Evolutionary conservation across 2,329 filamentous ascomycete genomes (phyloP).

Genomic region (Didymella pomorum): DNA sequence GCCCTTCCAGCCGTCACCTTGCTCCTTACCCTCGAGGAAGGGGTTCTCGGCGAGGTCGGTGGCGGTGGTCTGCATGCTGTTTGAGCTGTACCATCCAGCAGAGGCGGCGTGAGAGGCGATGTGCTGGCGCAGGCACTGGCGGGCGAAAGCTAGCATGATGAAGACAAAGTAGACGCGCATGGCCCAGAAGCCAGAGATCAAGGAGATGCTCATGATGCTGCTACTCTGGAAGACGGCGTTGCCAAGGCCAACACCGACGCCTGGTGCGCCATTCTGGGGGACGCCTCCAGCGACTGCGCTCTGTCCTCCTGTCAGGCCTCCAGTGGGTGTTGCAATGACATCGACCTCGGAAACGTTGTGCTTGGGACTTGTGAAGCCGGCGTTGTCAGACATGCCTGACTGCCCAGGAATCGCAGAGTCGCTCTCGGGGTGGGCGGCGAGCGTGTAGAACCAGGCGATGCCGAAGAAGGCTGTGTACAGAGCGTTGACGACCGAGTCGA

Average conservation of each 20-base stretch:
- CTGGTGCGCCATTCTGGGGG: slow-evolving; percentile 39
- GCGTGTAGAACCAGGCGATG: slow-evolving; percentile 83
- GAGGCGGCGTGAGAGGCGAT: slow-evolving; percentile 58
- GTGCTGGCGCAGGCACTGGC: slow-evolving; percentile 76
- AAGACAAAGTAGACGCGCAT: slow-evolving; percentile 84
- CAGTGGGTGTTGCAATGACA: slow-evolving; percentile 59
- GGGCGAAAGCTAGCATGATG: slow-evolving; percentile 82
- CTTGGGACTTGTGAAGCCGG: slow-evolving; percentile 71
- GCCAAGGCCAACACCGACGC: slow-evolving; percentile 60
- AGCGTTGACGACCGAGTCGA: slow-evolving; percentile 84
- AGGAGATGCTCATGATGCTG: slow-evolving; percentile 76
- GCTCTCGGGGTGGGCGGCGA: slow-evolving; percentile 62
- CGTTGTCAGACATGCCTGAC: slow-evolving; percentile 67
- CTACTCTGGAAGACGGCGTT: slow-evolving; percentile 71
- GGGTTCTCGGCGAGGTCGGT: slow-evolving; percentile 68
- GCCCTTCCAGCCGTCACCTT: slow-evolving; percentile 81
- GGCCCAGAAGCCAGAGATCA: slow-evolving; percentile 77
- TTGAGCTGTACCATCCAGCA: slow-evolving; percentile 52
- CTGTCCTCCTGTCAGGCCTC: slow-evolving; percentile 58
- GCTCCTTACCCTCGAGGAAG: slow-evolving; percentile 73
- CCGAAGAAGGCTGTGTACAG: slow-evolving; percentile 84
- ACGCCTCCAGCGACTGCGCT: slow-evolving; percentile 59
- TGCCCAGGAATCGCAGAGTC: slow-evolving; percentile 52
- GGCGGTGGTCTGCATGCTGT: slow-evolving; percentile 50
- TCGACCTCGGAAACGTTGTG: slow-evolving; percentile 67